A percentile compares a stretch with the other conserved stretches of the same genome.
phyloP scores from a whole-genome alignment of 1,139 yeast species.

The Protomyces inundatus region DNA sequence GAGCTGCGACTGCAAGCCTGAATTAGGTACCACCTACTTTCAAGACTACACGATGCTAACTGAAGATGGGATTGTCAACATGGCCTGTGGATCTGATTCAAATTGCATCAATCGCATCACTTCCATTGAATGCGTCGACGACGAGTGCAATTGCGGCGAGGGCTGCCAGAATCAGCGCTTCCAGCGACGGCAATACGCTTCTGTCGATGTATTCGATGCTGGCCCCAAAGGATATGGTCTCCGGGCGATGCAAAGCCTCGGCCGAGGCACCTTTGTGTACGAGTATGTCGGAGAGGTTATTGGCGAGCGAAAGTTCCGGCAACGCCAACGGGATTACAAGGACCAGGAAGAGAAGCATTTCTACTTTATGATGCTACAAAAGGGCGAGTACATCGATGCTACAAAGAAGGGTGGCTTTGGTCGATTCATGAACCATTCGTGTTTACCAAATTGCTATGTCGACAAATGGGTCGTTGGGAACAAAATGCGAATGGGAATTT shows the following conservation, averaged over 20 bases:
- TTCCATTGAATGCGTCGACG: conserved; percentile 81
- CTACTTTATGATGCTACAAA: conserved; percentile 94
- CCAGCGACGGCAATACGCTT: conserved; percentile 66
- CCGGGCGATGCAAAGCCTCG: conserved; percentile 58
- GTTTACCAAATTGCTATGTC: conserved; percentile 88
- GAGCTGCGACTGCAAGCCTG: conserved; percentile 80
- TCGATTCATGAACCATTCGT: conserved; percentile 89
- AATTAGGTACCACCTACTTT: conserved; percentile 40
- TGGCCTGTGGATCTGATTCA: conserved; percentile 79
- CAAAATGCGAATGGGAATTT: conserved; percentile 87
- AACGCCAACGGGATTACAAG: conserved; percentile 71
- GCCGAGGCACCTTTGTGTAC: conserved; percentile 64
- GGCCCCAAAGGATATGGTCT: conserved; percentile 86
- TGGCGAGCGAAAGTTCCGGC: conserved; percentile 64
- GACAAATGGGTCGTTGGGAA: conserved; percentile 97
- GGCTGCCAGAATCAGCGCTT: conserved; percentile 84
- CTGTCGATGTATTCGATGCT: conserved; percentile 70
- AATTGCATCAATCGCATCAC: conserved; percentile 90
- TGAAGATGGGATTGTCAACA: conserved; percentile 41
- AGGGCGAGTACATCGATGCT: conserved; percentile 90
- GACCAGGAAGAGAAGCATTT: conserved; percentile 71
- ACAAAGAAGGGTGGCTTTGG: conserved; percentile 82
- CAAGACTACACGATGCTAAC: neutral
- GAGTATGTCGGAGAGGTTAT: conserved; percentile 95
- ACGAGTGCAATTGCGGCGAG: conserved; percentile 66